Conservation (phyloP, 495 filamentous ascomycete genomes). For the Penicillium flavigenum region DNA sequence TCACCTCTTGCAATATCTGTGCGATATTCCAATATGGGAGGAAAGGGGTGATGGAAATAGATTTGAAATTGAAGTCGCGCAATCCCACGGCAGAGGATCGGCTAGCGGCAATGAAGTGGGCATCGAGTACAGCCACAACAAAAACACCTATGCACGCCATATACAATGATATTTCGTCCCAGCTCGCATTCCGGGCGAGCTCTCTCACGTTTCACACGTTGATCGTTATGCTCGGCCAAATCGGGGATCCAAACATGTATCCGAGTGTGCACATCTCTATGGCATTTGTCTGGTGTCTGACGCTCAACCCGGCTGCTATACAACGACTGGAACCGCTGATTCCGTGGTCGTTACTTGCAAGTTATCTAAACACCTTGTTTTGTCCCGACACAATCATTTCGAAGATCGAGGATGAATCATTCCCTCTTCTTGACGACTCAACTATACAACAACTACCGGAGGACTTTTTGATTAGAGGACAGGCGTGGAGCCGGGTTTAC, state of each 20-base stretch:
- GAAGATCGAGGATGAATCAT: constrained; percentile 50
- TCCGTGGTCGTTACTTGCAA: constrained; percentile 65
- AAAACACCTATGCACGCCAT: not conserved
- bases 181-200: constrained; percentile 36
- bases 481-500: constrained; percentile 67
- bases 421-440: constrained; percentile 54
- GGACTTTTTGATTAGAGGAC: constrained; percentile 77
- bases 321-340: constrained; percentile 53
- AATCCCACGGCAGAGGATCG: constrained; percentile 31
- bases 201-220: constrained; percentile 49
- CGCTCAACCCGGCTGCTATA: constrained; percentile 52
- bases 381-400: constrained; percentile 40
- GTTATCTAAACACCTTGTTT: constrained; percentile 64
- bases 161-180: constrained; percentile 17
- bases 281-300: constrained; percentile 64
- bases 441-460: constrained; percentile 68
- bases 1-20: constrained; percentile 53
- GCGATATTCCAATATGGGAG: constrained; percentile 62
- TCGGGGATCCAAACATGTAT: constrained; percentile 62
- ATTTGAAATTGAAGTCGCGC: constrained; percentile 39
- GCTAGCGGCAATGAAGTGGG: constrained; percentile 26
- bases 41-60: constrained; percentile 37
- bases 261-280: constrained; percentile 68
- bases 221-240: constrained; percentile 55
- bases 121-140: not conserved